phyloP scores from a whole-genome alignment of 768 basidiomycete genomes.

The Russula compacta region DNA sequence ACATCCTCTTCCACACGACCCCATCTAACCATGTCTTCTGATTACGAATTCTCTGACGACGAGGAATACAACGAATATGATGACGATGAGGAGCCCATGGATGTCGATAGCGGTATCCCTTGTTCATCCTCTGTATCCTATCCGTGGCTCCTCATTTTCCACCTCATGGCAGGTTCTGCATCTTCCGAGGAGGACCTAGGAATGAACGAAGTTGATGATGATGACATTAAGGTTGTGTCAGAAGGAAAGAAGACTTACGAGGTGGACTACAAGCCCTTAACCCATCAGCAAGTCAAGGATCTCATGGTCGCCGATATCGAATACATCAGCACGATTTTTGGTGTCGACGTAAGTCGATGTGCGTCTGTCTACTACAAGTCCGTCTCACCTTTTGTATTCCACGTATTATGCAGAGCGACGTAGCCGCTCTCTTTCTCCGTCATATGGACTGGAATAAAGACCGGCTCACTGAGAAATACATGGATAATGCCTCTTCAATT shows the following conservation, averaged over 20 bases:
- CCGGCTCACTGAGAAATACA: constrained; percentile 90
- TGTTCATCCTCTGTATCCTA: constrained; percentile 20
- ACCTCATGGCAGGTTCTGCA: constrained; percentile 30
- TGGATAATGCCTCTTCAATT: constrained; percentile 77
- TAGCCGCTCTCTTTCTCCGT: constrained; percentile 71
- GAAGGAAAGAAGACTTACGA: constrained; percentile 67
- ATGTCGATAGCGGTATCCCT: constrained; percentile 44
- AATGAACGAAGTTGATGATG: constrained; percentile 49
- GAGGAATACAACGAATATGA: constrained; percentile 51
- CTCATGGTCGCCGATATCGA: constrained; percentile 73
- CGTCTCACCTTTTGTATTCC: not conserved
- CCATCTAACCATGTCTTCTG: constrained; percentile 42
- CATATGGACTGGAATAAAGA: constrained; percentile 94
- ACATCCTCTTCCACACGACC: not conserved
- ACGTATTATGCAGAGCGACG: constrained; percentile 39
- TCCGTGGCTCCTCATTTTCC: constrained; percentile 22
- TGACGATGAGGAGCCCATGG: constrained; percentile 59
- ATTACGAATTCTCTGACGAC: constrained; percentile 64
- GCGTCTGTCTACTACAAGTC: not conserved
- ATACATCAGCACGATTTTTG: constrained; percentile 81
- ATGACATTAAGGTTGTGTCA: constrained; percentile 50
- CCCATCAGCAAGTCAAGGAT: constrained; percentile 62
- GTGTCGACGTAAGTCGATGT: constrained; percentile 65
- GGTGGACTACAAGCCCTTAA: constrained; percentile 73
- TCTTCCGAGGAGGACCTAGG: constrained; percentile 57